Evolutionary conservation across 2,329 filamentous ascomycete species (phyloP), one percentile per base, ranked within the genome.

Genomic region (Apiospora malaysiana): DNA sequence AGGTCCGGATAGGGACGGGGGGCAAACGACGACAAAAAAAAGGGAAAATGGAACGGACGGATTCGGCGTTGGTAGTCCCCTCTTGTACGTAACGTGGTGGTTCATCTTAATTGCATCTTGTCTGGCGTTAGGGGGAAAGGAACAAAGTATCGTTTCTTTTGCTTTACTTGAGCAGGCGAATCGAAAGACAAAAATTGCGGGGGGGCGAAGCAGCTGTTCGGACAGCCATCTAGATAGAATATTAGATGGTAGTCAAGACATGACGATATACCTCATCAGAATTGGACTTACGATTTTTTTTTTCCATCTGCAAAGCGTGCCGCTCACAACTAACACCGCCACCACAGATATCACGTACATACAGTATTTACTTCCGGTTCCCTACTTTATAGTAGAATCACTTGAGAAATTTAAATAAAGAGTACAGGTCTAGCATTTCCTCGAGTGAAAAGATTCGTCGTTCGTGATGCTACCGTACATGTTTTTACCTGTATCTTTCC

Each of bases 121-220:
- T 68, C 67, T 68, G 67, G 67, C 67, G 67, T 68, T 68, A 59
- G 67, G 67, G 66, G 45, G 46, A 63, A 63, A 49, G 67, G 67
- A 51, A 68, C 46, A 68, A 68, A 68, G 46, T 40, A 67, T 67
- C 42, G 43, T 63, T 63, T 63, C 65, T 43, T 67, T 67, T 46
- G 40, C 46, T 68, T 68, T 49, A 68, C 67, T 68, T 51, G 46
- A 68, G 66, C 66, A 68, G 66, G 43, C 66, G 66, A 63, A 63
- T 63, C 56, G 56, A 63, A 63, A 63, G 56, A 63, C 56, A 63
- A 63, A 63, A 63, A 40, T 63, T 63, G 18, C 51, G 27, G 56
- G 56, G 56, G 56, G n/a, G 56, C 56, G 56, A 63, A 40, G 56
- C 56, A 63, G 56, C 56, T 63, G 56, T 63, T 63, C 32, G 45